Base-by-base conservation (phyloP, 495 filamentous ascomycete species). In the Niebla homalea region DNA sequence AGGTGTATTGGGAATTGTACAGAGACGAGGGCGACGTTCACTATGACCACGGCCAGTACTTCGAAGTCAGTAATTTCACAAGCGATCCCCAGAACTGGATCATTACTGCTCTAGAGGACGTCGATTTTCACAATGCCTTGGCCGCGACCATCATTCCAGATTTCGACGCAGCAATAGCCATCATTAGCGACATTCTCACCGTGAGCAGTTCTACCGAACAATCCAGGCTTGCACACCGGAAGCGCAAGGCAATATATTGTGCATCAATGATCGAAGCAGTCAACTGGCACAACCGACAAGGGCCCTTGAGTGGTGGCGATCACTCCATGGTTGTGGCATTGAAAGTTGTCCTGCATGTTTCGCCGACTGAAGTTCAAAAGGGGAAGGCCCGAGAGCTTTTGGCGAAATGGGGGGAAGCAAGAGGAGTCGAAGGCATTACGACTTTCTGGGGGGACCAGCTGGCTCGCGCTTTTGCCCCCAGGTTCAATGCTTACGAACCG, bases 231-330 rank as follows among this genome's bases (percentile, higher is more conserved):
- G 7, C 14, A 1, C 18, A 49, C 12, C 18, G 18, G 16, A 29
- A 49, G n/a, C 36, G 47, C 10, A 41, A 39, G 15, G 47, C 40
- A 4, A 49, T 49, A 23, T 35, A 49, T n/a, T 49, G 47, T 23
- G 47, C 19, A 3, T 49, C 47, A 14, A 41, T 49, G 2, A 15
- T 49, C 10, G 11, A 37, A 49, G 36, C 36, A n/a, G 36, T 49
- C n/a, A 26, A 8, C 4, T 49, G 29, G 22, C 47, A 49, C 29
- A 38, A 49, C 15, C 23, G 22, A 18, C 29, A 12, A 29, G 47
- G 47, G 4, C 47, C 47, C 20, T 22, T 16, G 8, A 49, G 47
- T 21, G 36, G 47, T 11, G 36, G 36, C 16, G 40, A 23, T 26
- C 37, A 26, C 29, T 21, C 20, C 7, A 41, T 41, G 47, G 36